Evolutionary conservation across 2,329 filamentous ascomycete species (phyloP).

Genomic region (Arthrobotrys iridis): DNA sequence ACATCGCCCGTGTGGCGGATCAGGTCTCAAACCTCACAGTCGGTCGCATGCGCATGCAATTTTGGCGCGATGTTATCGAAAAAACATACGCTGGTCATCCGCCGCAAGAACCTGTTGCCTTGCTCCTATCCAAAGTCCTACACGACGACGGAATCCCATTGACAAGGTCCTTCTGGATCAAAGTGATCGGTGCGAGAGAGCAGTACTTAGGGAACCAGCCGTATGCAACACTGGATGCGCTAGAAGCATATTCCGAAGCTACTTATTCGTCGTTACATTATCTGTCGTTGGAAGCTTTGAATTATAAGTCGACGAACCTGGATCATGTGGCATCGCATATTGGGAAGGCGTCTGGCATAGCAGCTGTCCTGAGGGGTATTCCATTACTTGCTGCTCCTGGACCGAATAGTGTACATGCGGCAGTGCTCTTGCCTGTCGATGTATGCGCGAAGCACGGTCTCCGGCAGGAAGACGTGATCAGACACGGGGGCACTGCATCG

Average conservation of each 20-base stretch:
- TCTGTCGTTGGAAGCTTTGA: constrained; percentile 80
- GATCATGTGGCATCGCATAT: constrained; percentile 96
- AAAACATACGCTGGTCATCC: constrained; percentile 75
- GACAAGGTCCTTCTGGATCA: constrained; percentile 66
- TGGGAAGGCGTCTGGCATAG: constrained; percentile 90
- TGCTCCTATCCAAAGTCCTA: constrained; percentile 80
- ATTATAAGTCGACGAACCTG: constrained; percentile 81
- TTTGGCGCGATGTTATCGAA: constrained; percentile 88
- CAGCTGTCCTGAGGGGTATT: constrained; percentile 83
- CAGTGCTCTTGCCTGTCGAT: constrained; percentile 84
- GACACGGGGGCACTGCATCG: constrained; percentile 75
- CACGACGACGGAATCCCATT: constrained; percentile 66
- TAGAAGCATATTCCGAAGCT: constrained; percentile 92
- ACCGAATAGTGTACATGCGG: constrained; percentile 61
- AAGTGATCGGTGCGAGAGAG: constrained; percentile 82
- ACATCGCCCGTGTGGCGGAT: constrained; percentile 88
- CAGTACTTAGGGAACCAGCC: constrained; percentile 84
- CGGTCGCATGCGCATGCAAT: constrained; percentile 88
- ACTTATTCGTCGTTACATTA: constrained; percentile 95
- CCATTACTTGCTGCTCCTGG: constrained; percentile 83
- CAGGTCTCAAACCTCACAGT: constrained; percentile 87
- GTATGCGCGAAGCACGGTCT: constrained; percentile 84
- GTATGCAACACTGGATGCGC: constrained; percentile 74
- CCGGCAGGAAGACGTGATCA: constrained; percentile 87
- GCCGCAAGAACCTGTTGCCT: constrained; percentile 88